Evolutionary conservation across 179 eudicot species (phyloP), one percentile per base, ranked within the genome.

Genomic region (Patellifolia procumbens): DNA sequence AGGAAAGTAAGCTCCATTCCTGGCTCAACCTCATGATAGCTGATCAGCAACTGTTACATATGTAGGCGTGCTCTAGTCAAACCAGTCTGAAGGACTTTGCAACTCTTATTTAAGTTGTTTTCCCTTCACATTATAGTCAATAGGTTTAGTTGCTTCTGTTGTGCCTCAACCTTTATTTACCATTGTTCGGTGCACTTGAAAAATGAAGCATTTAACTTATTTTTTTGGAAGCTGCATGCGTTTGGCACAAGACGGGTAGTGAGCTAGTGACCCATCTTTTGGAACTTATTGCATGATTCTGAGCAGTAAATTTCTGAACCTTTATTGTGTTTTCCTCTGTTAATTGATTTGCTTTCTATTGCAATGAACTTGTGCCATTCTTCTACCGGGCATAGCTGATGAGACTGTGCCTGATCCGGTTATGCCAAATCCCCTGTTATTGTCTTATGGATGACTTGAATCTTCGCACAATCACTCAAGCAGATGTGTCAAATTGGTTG

Each of bases 1-100:
- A 85, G 83, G 83, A 87, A 83, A 81, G 91, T 90, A 17, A 86
- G 85, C 71, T 22, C 87, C 10, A 78, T 86, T 70, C 55, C 81
- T 19, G 85, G 91, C 49, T 83, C 97, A 24, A 68, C 86, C 72
- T n/a, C n/a, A n/a, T n/a, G n/a, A n/a, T 86, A 80, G 72, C 68
- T 34, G 72, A 75, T 74, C 31, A 60, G 66, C n/a, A 59, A 60
- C 35, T 65, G 77, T 56, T 51, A 74, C 42, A 74, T 59, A 74
- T 55, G 24, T 63, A 80, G 82, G 62, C n/a, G n/a, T 68, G 56
- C 63, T 48, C 35, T 39, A 34, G 45, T 28, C 39, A 28, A 68
- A 62, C 37, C 29, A 70, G 67, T 43, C 37, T 32, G 43, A 22
- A 53, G 8, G 20, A 48, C 42, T 37, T 52, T 22, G 72, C 72